phyloP scores from a whole-genome alignment of 805 yeast genomes.

The Ogataea zsoltii region DNA sequence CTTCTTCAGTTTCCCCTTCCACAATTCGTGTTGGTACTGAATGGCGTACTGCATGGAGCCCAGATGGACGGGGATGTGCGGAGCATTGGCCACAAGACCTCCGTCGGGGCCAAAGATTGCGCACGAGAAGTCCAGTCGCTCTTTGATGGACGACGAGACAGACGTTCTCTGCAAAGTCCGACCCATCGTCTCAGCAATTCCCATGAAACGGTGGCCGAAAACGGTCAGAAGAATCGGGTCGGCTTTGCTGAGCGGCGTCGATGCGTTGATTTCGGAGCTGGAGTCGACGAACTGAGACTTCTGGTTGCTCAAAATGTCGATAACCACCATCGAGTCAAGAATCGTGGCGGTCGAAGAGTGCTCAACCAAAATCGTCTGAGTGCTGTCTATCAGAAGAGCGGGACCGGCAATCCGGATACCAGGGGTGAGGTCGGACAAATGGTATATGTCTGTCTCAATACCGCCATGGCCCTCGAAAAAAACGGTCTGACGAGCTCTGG shows the following conservation, averaged over 20 bases:
- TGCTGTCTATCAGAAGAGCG: slow-evolving; percentile 33
- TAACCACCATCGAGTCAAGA: slow-evolving; percentile 37
- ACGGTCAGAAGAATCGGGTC: slow-evolving; percentile 44
- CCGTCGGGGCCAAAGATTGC: slow-evolving; percentile 44
- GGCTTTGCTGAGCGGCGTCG: slow-evolving; percentile 17
- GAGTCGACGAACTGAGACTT: slow-evolving; percentile 7
- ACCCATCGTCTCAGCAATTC: slow-evolving; percentile 47
- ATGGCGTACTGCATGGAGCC: slow-evolving; percentile 46
- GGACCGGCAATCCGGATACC: slow-evolving; percentile 41
- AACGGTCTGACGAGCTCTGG: slow-evolving; percentile 9
- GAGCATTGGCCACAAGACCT: slow-evolving; percentile 43
- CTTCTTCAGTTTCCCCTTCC: slow-evolving; percentile 37
- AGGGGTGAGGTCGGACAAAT: slow-evolving; percentile 29
- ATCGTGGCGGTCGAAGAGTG: slow-evolving; percentile 38
- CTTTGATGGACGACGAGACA: slow-evolving; percentile 43
- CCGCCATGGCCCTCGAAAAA: slow-evolving; percentile 12
- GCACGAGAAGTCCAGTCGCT: slow-evolving; percentile 45
- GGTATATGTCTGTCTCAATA: slow-evolving; percentile 29
- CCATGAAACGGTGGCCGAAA: slow-evolving; percentile 46
- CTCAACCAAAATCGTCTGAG: slow-evolving; percentile 42
- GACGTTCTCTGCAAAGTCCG: slow-evolving; percentile 42
- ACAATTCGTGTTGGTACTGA: slow-evolving; percentile 37
- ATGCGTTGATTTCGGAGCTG: slow-evolving; percentile 11
- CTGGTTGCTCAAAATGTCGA: slow-evolving; percentile 16
- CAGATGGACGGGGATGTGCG: slow-evolving; percentile 45